These are phyloP conservation scores for Russula emetica DNA, from an alignment of 768 basidiomycete genomes.

Conservation along the genomic window DNA sequence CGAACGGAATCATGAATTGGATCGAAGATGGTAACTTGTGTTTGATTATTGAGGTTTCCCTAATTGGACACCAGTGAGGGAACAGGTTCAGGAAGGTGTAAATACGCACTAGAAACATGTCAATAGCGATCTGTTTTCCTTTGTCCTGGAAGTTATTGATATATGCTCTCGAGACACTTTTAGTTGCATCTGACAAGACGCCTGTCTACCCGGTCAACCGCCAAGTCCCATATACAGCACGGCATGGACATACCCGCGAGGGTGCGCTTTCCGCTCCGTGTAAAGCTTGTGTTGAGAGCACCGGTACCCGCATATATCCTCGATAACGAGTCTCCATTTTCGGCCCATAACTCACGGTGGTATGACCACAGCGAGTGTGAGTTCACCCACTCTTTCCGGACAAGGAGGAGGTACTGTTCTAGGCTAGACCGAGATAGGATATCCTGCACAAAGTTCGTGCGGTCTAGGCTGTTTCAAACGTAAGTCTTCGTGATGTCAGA, in stretches of 20 bases:
- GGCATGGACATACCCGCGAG: slow-evolving; percentile 56
- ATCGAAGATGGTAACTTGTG: slow-evolving; percentile 86
- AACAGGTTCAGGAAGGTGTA: background rate
- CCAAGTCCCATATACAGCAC: background rate
- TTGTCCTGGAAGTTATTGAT: slow-evolving; percentile 98
- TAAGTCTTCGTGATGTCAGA: background rate
- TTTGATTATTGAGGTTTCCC: slow-evolving; percentile 90
- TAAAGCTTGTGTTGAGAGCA: slow-evolving; percentile 93
- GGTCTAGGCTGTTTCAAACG: slow-evolving; percentile 67
- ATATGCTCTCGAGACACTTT: slow-evolving; percentile 92
- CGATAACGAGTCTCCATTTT: slow-evolving; percentile 90
- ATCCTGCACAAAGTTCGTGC: slow-evolving; percentile 97
- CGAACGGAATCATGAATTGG: slow-evolving; percentile 89
- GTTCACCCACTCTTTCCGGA: slow-evolving; percentile 71
- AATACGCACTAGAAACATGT: slow-evolving; percentile 80
- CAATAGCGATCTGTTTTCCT: slow-evolving; percentile 89
- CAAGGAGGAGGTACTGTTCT: slow-evolving; percentile 76
- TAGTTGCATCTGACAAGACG: slow-evolving; percentile 92
- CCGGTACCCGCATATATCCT: slow-evolving; percentile 93
- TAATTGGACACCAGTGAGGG: slow-evolving; percentile 35
- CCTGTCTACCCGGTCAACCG: slow-evolving; percentile 41
- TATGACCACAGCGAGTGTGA: slow-evolving; percentile 71
- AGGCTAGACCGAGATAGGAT: slow-evolving; percentile 80
- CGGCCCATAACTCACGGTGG: slow-evolving; percentile 95
- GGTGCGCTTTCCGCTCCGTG: slow-evolving; percentile 90